Percentiles rank a stretch among this genome's conserved stretches.
These are phyloP conservation scores for Fonsecaea monophora DNA, from an alignment of 2,329 filamentous ascomycete species.

Conservation along the genomic window DNA sequence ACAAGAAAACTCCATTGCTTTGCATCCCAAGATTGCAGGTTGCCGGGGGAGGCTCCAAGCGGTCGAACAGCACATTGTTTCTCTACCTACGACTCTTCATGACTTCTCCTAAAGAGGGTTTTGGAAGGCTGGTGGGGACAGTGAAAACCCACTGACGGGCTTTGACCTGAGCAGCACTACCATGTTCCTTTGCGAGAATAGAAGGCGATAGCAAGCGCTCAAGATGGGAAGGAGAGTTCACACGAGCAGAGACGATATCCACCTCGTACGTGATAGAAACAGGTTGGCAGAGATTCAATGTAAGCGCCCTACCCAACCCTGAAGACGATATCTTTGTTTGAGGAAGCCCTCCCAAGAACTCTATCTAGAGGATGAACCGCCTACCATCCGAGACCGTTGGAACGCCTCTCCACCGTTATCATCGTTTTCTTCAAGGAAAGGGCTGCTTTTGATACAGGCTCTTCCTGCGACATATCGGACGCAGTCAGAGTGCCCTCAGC, in stretches of 20 bases:
- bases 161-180: neutral
- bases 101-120: slow-evolving; percentile 6
- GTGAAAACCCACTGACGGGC: neutral
- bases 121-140: neutral
- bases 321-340: neutral
- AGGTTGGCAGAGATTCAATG: neutral
- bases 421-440: neutral
- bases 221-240: neutral
- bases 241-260: neutral
- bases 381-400: neutral
- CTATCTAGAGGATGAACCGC: neutral
- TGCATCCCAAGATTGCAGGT: neutral
- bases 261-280: neutral
- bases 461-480: neutral
- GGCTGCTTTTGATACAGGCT: too few species aligned
- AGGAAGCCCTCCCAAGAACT: neutral
- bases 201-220: neutral
- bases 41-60: slow-evolving; percentile 3
- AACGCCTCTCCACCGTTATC: neutral
- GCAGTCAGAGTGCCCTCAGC: neutral
- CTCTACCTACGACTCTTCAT: neutral
- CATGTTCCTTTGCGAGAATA: neutral
- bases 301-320: neutral
- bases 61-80: neutral
- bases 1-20: neutral